phyloP scores from a whole-genome alignment of 140 eudicot genomes.

The Erigeron philadelphicus region DNA sequence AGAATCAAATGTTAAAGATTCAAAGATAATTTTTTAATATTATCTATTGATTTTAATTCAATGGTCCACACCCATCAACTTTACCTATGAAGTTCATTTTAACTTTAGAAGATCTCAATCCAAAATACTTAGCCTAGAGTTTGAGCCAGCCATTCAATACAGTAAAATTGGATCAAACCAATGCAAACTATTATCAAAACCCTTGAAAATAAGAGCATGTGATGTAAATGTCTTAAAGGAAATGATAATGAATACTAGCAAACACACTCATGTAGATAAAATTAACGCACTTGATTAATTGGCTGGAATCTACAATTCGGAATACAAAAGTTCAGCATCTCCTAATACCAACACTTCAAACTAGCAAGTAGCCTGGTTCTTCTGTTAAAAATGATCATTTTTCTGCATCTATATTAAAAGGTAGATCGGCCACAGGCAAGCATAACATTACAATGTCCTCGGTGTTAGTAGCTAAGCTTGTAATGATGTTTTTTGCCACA shows the following conservation, averaged over 20 bases:
- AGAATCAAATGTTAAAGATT: no score
- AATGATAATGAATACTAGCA: not conserved
- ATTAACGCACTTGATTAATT: slow-evolving; percentile 4
- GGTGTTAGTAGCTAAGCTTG: slow-evolving; percentile 31
- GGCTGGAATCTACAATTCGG: slow-evolving; percentile 10
- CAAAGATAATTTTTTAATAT: no score
- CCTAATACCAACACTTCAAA: slow-evolving; percentile 10
- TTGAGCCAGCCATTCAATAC: no score
- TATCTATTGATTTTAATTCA: no score
- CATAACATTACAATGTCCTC: not conserved
- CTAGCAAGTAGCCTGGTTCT: slow-evolving; percentile 20
- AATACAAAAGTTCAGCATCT: slow-evolving; percentile 9
- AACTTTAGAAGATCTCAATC: no score
- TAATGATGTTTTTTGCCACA: slow-evolving; percentile 81
- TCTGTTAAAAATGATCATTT: not conserved
- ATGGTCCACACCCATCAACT: no score
- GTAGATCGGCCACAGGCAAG: not conserved
- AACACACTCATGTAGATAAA: slow-evolving; percentile 13
- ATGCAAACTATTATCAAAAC: no score
- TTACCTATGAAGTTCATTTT: no score
- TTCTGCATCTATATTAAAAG: not conserved
- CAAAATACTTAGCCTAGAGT: no score
- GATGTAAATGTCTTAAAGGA: not conserved
- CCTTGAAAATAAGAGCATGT: no score
- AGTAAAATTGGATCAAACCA: no score